Percentiles rank a stretch among this genome's conserved stretches.
Evolutionary conservation across 345 rosid genomes (phyloP).

Genomic region (Clarkia xantiana): DNA sequence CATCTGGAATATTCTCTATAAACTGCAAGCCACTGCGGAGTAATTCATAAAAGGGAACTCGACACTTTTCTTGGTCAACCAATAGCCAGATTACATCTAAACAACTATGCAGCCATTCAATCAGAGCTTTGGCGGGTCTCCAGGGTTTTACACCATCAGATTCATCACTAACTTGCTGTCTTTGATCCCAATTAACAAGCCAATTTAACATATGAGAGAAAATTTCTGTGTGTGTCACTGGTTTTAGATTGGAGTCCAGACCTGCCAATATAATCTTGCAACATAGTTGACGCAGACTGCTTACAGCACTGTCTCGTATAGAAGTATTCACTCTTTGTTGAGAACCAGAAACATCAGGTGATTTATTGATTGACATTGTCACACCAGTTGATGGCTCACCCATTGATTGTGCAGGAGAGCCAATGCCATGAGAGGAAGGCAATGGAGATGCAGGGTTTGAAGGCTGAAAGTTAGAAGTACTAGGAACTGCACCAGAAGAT

Average conservation of each 20-base stretch:
- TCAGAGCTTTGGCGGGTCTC: constrained; percentile 60
- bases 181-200: constrained; percentile 94
- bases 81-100: constrained; percentile 88
- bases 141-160: constrained; percentile 40
- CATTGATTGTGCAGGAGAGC: constrained; percentile 60
- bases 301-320: constrained; percentile 45
- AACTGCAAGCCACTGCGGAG: constrained; percentile 88
- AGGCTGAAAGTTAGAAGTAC: constrained; percentile 46
- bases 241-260: constrained; percentile 59
- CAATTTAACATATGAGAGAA: constrained; percentile 74
- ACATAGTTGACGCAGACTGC: constrained; percentile 68
- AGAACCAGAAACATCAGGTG: constrained; percentile 32
- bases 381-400: constrained; percentile 46
- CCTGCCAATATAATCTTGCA: constrained; percentile 84
- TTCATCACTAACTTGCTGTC: constrained; percentile 51
- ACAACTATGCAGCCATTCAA: constrained; percentile 83
- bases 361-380: constrained; percentile 44
- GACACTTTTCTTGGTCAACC: constrained; percentile 74
- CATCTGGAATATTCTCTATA: constrained; percentile 90
- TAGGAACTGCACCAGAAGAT: constrained; percentile 31
- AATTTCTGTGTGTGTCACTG: constrained; percentile 70
- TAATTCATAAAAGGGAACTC: constrained; percentile 90
- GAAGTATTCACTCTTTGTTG: constrained; percentile 39
- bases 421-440: constrained; percentile 60
- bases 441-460: constrained; percentile 50